These are phyloP conservation scores for Rhodotorula kratochvilovae DNA, from an alignment of 768 basidiomycete species.

Conservation along the genomic window DNA sequence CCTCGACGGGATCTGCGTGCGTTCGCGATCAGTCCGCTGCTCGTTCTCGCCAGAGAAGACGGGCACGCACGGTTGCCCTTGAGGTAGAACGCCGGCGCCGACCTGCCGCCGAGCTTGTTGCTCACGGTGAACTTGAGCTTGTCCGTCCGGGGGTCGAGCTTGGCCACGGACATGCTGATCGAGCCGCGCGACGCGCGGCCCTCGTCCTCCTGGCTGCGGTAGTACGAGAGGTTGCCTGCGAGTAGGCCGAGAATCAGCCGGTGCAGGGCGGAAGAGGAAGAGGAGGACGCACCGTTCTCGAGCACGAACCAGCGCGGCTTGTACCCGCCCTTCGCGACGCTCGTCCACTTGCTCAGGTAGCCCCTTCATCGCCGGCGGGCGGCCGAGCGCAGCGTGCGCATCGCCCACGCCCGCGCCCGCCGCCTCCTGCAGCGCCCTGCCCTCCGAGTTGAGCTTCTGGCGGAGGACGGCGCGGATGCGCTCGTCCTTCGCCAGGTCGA, in stretches of 20 bases:
- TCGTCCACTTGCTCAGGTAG: constrained; percentile 84
- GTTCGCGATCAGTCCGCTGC: constrained; percentile 34
- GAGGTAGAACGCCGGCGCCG: constrained; percentile 39
- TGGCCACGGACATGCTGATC: constrained; percentile 76
- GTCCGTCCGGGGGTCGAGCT: constrained; percentile 55
- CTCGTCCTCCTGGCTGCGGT: constrained; percentile 86
- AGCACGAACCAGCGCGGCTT: constrained; percentile 88
- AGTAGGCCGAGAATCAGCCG: not conserved
- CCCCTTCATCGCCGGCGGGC: constrained; percentile 58
- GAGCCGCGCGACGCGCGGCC: constrained; percentile 76
- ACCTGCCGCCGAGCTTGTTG: constrained; percentile 45
- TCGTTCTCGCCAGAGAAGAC: not conserved
- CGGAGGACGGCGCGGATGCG: constrained; percentile 72
- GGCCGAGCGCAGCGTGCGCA: not conserved
- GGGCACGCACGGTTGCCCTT: constrained; percentile 45
- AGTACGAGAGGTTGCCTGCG: constrained; percentile 53
- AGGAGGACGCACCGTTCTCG: constrained; percentile 54
- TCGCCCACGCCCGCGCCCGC: not conserved
- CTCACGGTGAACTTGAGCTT: constrained; percentile 78
- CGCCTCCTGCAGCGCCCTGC: constrained; percentile 10
- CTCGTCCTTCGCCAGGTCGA: constrained; percentile 67
- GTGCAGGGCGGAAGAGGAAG: no score
- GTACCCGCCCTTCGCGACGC: constrained; percentile 77
- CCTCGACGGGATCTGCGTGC: constrained; percentile 72
- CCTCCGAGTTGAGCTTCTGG: constrained; percentile 60